Conservation (phyloP, 345 rosid genomes). For the Boechera stricta region DNA sequence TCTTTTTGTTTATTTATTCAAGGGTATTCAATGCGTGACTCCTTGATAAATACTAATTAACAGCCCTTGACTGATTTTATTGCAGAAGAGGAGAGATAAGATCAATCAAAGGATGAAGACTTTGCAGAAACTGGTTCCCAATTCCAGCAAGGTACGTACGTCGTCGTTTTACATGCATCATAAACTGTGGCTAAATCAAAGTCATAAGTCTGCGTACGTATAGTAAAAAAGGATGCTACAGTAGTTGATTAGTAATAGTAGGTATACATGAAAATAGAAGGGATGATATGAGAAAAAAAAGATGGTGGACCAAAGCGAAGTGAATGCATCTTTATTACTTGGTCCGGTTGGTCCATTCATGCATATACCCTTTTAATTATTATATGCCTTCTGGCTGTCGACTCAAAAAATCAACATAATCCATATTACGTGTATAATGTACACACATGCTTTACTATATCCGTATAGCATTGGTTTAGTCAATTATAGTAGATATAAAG, state of each 20-base stretch:
- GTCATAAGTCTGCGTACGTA: constrained; percentile 2
- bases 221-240: neutral
- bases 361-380: neutral
- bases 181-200: neutral
- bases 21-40: too few relatives aligned
- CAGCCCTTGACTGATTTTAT: constrained; percentile 12
- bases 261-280: neutral
- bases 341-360: constrained; percentile 25
- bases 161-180: constrained; percentile 18
- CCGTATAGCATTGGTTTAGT: neutral
- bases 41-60: too few relatives aligned
- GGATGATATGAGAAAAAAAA: constrained; percentile 28
- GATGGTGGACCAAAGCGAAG: constrained; percentile 53
- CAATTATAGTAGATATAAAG: neutral
- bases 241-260: neutral
- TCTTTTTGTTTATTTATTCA: too few relatives aligned
- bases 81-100: constrained; percentile 96
- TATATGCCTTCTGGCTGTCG: constrained; percentile 39
- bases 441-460: constrained; percentile 19
- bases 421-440: constrained; percentile 10
- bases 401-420: constrained; percentile 16
- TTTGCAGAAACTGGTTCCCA: constrained; percentile 94
- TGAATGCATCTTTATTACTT: constrained; percentile 36
- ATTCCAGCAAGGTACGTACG: constrained; percentile 82
- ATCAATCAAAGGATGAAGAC: constrained; percentile 97